Percentiles rank a stretch among this genome's conserved stretches.
Evolutionary conservation across 306 rosid species (phyloP).

Genomic region (Begonia peltatifolia): DNA sequence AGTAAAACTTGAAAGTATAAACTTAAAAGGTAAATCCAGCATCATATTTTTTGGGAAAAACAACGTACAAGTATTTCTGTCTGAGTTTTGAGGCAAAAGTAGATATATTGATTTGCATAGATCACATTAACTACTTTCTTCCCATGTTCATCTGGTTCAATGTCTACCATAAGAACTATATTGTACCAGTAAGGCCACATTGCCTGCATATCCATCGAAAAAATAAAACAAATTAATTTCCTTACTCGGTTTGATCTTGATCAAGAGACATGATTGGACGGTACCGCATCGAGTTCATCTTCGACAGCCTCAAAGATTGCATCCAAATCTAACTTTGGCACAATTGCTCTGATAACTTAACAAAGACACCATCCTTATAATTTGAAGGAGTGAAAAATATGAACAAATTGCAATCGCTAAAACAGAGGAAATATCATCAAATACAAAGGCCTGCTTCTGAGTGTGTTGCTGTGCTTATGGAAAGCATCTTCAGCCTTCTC

Average conservation of each 20-base stretch:
- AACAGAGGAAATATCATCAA: conserved; percentile 22
- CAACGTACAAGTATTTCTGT: neutral
- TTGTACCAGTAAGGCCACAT: conserved; percentile 42
- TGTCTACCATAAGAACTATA: conserved; percentile 39
- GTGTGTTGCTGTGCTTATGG: conserved; percentile 41
- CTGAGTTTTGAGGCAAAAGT: too few relatives aligned
- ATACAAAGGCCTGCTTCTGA: conserved; percentile 43
- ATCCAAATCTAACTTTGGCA: conserved; percentile 40
- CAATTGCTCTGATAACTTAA: conserved; percentile 43
- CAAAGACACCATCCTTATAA: neutral
- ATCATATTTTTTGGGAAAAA: too few relatives aligned
- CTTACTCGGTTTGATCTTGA: neutral
- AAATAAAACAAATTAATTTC: neutral
- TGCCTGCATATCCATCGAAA: conserved; percentile 21
- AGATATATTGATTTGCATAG: conserved; percentile 24
- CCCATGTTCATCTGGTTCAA: conserved; percentile 45
- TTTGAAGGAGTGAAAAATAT: too few relatives aligned
- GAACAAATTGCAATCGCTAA: too few relatives aligned
- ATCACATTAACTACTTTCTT: conserved; percentile 43
- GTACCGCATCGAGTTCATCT: conserved; percentile 33
- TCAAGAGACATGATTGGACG: neutral
- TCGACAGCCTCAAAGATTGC: conserved; percentile 39
- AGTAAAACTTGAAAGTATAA: too few relatives aligned
- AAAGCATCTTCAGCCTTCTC: conserved; percentile 40
- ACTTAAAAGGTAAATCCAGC: too few relatives aligned